Evolutionary conservation across 2,329 filamentous ascomycete species (phyloP), one percentile per base, ranked within the genome.

Genomic region (Pestalotiopsis sp.): DNA sequence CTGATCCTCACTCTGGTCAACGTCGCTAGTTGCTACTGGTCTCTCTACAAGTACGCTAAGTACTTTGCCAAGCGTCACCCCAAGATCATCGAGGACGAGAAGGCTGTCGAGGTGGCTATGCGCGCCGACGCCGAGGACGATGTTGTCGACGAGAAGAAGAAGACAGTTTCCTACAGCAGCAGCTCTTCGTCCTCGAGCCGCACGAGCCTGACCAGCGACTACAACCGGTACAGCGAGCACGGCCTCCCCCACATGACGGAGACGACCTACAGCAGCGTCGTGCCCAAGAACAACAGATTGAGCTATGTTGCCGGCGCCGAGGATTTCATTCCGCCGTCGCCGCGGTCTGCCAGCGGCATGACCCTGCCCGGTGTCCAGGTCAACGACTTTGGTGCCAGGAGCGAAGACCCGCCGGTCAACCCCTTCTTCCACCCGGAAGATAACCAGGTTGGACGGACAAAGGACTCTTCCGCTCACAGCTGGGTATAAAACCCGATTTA

Each of bases 61-160:
- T 85, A 84, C 71, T 85, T 85, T 68, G 81, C 83, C 9, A 78
- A 78, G 49, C 78, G 82, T 17, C 84, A 85, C 68, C 83, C 83
- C 1, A 85, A 84, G 70, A 80, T 86, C 5, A 81, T 81, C 38
- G 84, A 86, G 68, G 83, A 85, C 67, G 80, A 69, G 20, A 71
- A 71, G 45, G 72, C 71, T 27, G 71, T 74, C 58, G 71, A 69
- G 62, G 71, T 74, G 14, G 72, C 72, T 14, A 67, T 74, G 56
- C 36, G 58, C 5, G 65, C 73, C 25, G 71, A 74, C 59, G 71
- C 73, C 66, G 25, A 65, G n/a, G 66, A 61, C 7, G 57, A 67
- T 38, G 38, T 20, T 20, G n/a, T 36, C 6, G 31, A 62, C 27
- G 66, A 66, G 65, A 59, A 56, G 65, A 59, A 52, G 65, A 20